Evolutionary conservation across 164 flowering plant genomes (phyloP).

Genomic region (Malania oleifera): DNA sequence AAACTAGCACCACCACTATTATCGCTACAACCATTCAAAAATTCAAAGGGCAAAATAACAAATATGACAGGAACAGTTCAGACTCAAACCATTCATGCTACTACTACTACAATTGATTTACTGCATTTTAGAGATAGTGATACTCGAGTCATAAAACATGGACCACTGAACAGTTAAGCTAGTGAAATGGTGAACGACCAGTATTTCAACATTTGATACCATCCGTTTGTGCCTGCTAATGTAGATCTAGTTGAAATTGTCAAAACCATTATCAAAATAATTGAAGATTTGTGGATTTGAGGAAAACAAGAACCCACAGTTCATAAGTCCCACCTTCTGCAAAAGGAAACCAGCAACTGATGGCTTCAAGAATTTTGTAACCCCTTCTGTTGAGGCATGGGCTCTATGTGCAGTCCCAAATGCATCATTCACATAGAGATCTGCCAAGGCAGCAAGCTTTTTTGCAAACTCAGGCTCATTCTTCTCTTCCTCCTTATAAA

Average conservation of each 20-base stretch:
- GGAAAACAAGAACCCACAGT: neutral
- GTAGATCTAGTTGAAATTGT: neutral
- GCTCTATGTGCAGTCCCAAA: conserved; percentile 92
- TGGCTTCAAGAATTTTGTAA: conserved; percentile 75
- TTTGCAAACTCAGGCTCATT: conserved; percentile 81
- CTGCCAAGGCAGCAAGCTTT: conserved; percentile 80
- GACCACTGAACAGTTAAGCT: no score
- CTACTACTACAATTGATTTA: no score
- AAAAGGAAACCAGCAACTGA: conserved; percentile 84
- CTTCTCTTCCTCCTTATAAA: conserved; percentile 85
- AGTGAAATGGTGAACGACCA: no score
- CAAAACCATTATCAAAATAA: neutral
- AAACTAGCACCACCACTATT: no score
- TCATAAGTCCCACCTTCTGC: conserved; percentile 57
- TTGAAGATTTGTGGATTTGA: neutral
- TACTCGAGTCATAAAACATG: no score
- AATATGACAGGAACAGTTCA: no score
- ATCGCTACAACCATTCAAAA: no score
- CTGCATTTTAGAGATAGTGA: no score
- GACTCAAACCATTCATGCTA: no score
- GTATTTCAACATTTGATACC: no score
- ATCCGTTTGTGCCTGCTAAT: no score
- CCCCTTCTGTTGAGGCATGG: conserved; percentile 88
- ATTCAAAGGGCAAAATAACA: no score
- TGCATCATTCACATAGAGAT: conserved; percentile 83